These are phyloP conservation scores for Coniochaeta pulveracea DNA, from an alignment of 2,329 filamentous ascomycete species.

Conservation along the genomic window DNA sequence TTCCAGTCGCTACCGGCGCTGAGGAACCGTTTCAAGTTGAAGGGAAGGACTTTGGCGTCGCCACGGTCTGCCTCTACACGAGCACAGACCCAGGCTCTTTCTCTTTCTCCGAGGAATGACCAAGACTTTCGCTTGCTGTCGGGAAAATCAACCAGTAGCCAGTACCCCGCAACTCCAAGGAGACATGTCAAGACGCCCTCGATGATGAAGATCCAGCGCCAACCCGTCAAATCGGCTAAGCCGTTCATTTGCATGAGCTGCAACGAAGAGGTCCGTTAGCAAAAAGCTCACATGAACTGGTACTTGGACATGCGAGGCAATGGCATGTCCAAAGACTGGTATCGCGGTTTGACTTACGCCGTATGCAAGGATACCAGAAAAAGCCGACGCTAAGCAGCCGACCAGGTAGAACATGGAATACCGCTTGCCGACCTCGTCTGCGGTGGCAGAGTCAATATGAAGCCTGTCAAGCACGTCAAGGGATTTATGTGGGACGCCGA, in stretches of 20 bases:
- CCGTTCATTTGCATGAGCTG: constrained; percentile 52
- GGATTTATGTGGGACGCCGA: constrained; percentile 2
- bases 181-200: constrained; percentile 42
- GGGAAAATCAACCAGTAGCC: constrained; percentile 53
- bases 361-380: constrained; percentile 58
- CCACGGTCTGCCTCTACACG: constrained; percentile 46
- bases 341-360: constrained; percentile 38
- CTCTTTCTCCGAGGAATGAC: constrained; percentile 39
- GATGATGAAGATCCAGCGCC: constrained; percentile 58
- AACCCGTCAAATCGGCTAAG: constrained; percentile 40
- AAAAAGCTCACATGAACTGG: too few relatives aligned
- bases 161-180: constrained; percentile 37
- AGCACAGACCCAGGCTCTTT: constrained; percentile 40
- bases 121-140: constrained; percentile 39
- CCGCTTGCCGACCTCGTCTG: constrained; percentile 57
- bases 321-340: too few relatives aligned
- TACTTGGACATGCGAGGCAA: too few relatives aligned
- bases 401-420: constrained; percentile 61
- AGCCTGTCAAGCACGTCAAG: constrained; percentile 2
- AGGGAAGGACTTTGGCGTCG: constrained; percentile 42
- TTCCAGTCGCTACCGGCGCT: constrained; percentile 37
- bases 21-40: constrained; percentile 36
- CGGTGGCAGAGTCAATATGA: too few relatives aligned
- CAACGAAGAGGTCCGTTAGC: not conserved
- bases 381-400: constrained; percentile 54